Percentiles rank a stretch among this genome's conserved stretches.
Conservation (phyloP, 441 rosid genomes). For the Erodium moschatum region DNA sequence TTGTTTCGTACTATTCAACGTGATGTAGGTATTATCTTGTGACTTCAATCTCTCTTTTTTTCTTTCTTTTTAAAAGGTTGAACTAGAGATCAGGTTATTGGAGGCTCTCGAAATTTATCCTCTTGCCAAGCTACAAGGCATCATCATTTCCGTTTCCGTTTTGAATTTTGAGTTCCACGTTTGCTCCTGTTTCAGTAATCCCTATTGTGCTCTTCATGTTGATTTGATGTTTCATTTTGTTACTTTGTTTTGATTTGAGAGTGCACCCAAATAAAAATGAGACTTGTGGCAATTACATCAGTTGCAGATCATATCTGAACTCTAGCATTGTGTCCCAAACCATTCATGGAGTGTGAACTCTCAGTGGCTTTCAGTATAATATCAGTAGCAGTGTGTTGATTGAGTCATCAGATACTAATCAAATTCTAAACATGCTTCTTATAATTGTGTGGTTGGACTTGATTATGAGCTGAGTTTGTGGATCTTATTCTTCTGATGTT, state of each 20-base stretch:
- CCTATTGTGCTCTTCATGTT: too few relatives aligned
- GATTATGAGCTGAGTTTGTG: too few relatives aligned
- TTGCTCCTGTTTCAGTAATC: too few relatives aligned
- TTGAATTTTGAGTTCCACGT: too few relatives aligned
- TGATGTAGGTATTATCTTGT: too few relatives aligned
- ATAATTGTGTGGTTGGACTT: background rate
- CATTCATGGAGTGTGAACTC: background rate
- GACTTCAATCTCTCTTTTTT: too few relatives aligned
- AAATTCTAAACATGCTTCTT: background rate
- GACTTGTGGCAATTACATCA: too few relatives aligned
- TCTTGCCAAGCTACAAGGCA: conserved; percentile 50
- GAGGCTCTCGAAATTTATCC: conserved; percentile 92
- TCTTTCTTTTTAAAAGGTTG: too few relatives aligned
- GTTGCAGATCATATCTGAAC: background rate
- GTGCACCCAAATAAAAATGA: background rate
- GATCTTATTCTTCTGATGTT: too few relatives aligned
- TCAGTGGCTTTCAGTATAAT: background rate
- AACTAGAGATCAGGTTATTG: conserved; percentile 78
- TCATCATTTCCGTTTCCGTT: background rate
- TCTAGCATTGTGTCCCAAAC: background rate
- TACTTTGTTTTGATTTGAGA: background rate
- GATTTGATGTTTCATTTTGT: background rate
- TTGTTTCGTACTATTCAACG: too few relatives aligned
- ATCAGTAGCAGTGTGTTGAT: background rate
- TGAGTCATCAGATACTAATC: background rate